Percentiles rank a stretch among this genome's conserved stretches.
Evolutionary conservation across 2,329 filamentous ascomycete genomes (phyloP).

Genomic region (Calcarisporium arbuscula): DNA sequence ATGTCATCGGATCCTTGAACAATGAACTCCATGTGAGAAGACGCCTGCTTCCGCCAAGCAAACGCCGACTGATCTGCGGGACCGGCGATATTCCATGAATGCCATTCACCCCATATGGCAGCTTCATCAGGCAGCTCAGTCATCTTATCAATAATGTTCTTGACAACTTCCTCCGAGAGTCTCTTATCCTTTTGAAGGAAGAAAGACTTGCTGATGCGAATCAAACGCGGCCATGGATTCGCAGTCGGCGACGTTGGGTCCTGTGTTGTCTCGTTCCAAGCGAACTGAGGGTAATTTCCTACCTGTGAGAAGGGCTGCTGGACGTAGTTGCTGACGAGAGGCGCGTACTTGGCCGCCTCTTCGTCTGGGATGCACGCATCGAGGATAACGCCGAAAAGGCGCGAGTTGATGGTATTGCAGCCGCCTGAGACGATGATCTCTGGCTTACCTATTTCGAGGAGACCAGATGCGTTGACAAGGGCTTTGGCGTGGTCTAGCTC

Average conservation of each 20-base stretch:
- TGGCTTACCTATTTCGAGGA: conserved; percentile 8
- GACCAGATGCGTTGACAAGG: conserved; percentile 8
- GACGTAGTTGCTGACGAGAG: conserved; percentile 5
- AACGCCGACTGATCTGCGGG: conserved; percentile 7
- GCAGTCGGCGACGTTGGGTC: conserved; percentile 1
- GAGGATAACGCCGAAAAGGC: conserved; percentile 8
- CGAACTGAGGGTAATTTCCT: conserved; percentile 3
- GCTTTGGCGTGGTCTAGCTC: neutral
- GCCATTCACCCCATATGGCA: conserved; percentile 10
- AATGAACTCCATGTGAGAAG: conserved; percentile 11
- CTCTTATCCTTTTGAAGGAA: conserved; percentile 7
- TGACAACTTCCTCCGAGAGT: neutral
- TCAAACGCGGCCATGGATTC: conserved; percentile 7
- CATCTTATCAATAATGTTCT: conserved; percentile 4
- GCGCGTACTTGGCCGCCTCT: conserved; percentile 1
- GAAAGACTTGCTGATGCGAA: conserved; percentile 10
- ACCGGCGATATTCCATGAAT: conserved; percentile 6
- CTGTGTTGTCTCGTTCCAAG: conserved; percentile 6
- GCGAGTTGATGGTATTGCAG: conserved; percentile 11
- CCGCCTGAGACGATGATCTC: conserved; percentile 7
- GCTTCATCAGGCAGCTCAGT: conserved; percentile 3
- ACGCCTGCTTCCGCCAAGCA: conserved; percentile 11
- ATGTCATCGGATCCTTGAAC: conserved; percentile 7
- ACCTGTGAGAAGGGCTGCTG: conserved; percentile 8
- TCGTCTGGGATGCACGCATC: conserved; percentile 9